phyloP scores from a whole-genome alignment of 805 yeast species.

The Candida arabinofermentans region DNA sequence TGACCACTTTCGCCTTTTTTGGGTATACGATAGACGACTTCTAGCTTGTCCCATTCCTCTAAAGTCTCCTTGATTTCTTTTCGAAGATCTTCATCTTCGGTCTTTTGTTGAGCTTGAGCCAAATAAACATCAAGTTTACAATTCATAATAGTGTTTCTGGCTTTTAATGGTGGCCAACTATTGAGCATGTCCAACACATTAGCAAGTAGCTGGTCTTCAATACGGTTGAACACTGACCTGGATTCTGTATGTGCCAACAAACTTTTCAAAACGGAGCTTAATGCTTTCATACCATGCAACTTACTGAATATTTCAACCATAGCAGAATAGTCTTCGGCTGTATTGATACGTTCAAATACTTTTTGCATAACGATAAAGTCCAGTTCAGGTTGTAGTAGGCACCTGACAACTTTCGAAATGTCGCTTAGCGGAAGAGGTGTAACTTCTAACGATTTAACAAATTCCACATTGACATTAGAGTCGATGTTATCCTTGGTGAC shows the following conservation, averaged over 20 bases:
- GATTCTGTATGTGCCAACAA: slow-evolving; percentile 11
- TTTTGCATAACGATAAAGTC: slow-evolving; percentile 61
- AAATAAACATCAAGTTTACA: slow-evolving; percentile 70
- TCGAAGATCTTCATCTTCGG: slow-evolving; percentile 27
- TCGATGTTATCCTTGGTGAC: slow-evolving; percentile 51
- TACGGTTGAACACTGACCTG: slow-evolving; percentile 11
- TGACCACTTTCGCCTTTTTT: slow-evolving; percentile 39
- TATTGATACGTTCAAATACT: slow-evolving; percentile 61
- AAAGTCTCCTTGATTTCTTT: slow-evolving; percentile 43
- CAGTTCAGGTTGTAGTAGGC: slow-evolving; percentile 66
- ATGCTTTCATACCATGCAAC: slow-evolving; percentile 83
- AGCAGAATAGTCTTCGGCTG: slow-evolving; percentile 27
- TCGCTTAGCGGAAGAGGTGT: slow-evolving; percentile 50
- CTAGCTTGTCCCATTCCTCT: slow-evolving; percentile 66
- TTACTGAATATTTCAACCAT: slow-evolving; percentile 60
- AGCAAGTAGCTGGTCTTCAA: slow-evolving; percentile 38
- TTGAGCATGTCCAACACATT: slow-evolving; percentile 54
- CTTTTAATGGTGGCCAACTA: slow-evolving; percentile 66
- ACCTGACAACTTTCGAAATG: slow-evolving; percentile 76
- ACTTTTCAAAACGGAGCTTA: slow-evolving; percentile 55
- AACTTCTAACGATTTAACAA: slow-evolving; percentile 56
- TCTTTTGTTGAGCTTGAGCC: slow-evolving; percentile 32
- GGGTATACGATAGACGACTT: slow-evolving; percentile 84
- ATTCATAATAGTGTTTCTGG: slow-evolving; percentile 67
- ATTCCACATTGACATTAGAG: slow-evolving; percentile 57